Conservation (phyloP, 352 stramenopile species). For the Phytophthora sansomeana region DNA sequence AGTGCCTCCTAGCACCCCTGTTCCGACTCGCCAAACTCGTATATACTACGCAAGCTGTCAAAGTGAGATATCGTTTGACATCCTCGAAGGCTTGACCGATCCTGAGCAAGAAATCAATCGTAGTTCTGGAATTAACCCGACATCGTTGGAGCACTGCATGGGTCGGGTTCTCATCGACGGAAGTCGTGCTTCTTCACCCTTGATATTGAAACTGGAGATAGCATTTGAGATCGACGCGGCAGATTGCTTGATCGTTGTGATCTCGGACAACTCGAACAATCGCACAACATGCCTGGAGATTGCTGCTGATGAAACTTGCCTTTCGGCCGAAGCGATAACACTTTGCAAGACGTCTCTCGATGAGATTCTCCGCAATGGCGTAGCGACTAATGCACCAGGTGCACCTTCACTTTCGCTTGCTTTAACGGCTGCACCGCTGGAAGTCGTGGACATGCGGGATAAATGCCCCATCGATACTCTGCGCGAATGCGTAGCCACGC, state of each 20-base stretch:
- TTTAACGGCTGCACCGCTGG: not conserved
- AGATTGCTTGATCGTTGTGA: slow-evolving; percentile 29
- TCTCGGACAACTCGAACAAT: slow-evolving; percentile 36
- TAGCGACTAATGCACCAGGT: not conserved
- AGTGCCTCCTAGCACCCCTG: slow-evolving; percentile 26
- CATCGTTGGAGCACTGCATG: slow-evolving; percentile 30
- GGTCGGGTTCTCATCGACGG: slow-evolving; percentile 36
- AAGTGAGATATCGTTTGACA: slow-evolving; percentile 35
- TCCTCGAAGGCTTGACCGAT: slow-evolving; percentile 36
- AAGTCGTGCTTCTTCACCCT: slow-evolving; percentile 25
- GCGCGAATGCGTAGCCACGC: slow-evolving; percentile 15
- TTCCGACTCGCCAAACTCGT: slow-evolving; percentile 36
- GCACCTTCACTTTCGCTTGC: not conserved
- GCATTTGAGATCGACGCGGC: slow-evolving; percentile 35
- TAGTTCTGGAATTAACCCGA: not conserved
- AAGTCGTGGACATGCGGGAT: not conserved
- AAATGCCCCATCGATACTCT: slow-evolving; percentile 15
- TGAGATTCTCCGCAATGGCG: not conserved
- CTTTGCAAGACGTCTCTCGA: slow-evolving; percentile 29
- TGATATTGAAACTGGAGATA: slow-evolving; percentile 49
- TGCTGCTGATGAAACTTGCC: slow-evolving; percentile 36
- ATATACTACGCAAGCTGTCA: slow-evolving; percentile 51
- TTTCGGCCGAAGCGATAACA: slow-evolving; percentile 32
- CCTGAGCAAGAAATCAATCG: slow-evolving; percentile 18
- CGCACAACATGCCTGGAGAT: slow-evolving; percentile 25